Evolutionary conservation across 1,284 basidiomycete genomes (phyloP), one percentile per base, ranked within the genome.

Genomic region (Malassezia psittaci): DNA sequence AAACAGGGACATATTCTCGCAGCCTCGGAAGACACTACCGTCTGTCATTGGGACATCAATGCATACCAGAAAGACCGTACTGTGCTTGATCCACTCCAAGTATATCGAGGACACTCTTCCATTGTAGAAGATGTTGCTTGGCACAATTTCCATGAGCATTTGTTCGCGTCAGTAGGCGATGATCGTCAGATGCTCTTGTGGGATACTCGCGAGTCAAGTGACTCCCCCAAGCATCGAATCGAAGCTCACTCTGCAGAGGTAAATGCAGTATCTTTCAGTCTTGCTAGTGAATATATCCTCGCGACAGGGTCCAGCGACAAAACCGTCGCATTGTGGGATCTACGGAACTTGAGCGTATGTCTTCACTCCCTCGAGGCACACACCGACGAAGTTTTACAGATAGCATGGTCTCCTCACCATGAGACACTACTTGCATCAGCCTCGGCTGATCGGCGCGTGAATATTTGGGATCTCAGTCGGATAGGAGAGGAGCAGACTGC

Each of bases 401-500:
- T 98, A 16, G 80, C 88, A 12, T 99, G 93, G 93, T 94, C 90
- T 4, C 93, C 94, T 6, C 87, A 90, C 70, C 87, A 88, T 66
- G 61, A 67, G 10, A 74, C 72, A 4, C 60, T 74, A 7, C 52
- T 74, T 1, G 66, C 69, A 1, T 57, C 52, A 9, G 90, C 90
- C 0, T 88, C 87, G 0, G 86, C 88, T 51, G 93, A 99, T 74
- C 82, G 94, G 34, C 81, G 94, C 18, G 83, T 98, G 60, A 93
- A 94, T 66, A 79, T 98, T 48, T 99, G 94, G 94, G 91, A 99
- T 77, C 77, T 96, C 49, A 82, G 84, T 37, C 83, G 86, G 63
- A 96, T 98, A 62, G 93, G 93, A 1, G 83, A 86, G 48, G 94
- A 98, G 76, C 93, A 98, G 76, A 89, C 88, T 0, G 91, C 93